Percentiles rank a stretch among this genome's conserved stretches.
Conservation (phyloP, 2,329 filamentous ascomycete genomes). For the Zymoseptoria crescenta region DNA sequence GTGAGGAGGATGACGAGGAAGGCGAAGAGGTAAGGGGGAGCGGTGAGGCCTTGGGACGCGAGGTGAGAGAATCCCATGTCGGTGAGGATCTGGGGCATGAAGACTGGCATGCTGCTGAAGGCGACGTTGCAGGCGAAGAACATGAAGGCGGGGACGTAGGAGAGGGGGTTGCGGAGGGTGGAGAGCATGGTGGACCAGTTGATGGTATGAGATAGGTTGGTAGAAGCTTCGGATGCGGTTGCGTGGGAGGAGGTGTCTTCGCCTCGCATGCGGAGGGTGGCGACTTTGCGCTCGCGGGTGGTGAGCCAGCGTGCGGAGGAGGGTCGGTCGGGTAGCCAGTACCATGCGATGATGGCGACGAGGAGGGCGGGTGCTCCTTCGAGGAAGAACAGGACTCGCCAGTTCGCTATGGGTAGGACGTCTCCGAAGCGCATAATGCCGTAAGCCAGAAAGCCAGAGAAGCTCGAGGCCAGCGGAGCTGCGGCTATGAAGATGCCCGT, state of each 20-base stretch:
- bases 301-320: slow-evolving; percentile 37
- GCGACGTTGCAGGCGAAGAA: slow-evolving; percentile 84
- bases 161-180: slow-evolving; percentile 57
- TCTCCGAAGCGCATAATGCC: slow-evolving; percentile 63
- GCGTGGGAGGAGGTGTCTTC: slow-evolving; percentile 33
- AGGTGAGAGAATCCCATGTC: slow-evolving; percentile 63
- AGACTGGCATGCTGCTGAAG: slow-evolving; percentile 80
- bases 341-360: slow-evolving; percentile 65
- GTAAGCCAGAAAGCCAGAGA: slow-evolving; percentile 74
- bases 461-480: slow-evolving; percentile 52
- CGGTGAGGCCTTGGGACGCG: slow-evolving; percentile 67
- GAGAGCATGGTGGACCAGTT: neutral
- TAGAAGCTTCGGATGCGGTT: too few relatives aligned
- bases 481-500: slow-evolving; percentile 82
- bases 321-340: slow-evolving; percentile 68
- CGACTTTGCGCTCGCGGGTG: slow-evolving; percentile 51
- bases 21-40: slow-evolving; percentile 71
- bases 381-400: slow-evolving; percentile 76
- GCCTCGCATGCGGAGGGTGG: slow-evolving; percentile 56
- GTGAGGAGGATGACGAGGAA: slow-evolving; percentile 66
- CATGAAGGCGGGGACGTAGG: slow-evolving; percentile 70
- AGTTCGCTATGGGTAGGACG: slow-evolving; percentile 63
- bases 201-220: neutral
- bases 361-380: slow-evolving; percentile 80
- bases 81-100: slow-evolving; percentile 57